Conservation (phyloP, 345 rosid genomes). For the Aquilaria yunnanensis region DNA sequence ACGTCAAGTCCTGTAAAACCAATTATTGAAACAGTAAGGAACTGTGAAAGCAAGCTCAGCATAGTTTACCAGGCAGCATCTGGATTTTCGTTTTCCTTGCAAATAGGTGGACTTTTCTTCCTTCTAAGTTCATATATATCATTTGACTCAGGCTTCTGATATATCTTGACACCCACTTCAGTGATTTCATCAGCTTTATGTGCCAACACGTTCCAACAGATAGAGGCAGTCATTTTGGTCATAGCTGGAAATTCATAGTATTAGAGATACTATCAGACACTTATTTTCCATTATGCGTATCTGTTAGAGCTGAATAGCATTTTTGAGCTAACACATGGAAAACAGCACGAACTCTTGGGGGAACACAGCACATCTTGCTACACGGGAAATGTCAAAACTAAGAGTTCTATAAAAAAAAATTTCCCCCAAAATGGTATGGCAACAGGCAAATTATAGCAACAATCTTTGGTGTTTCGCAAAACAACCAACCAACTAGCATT, state of each 20-base stretch:
- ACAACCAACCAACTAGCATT: too few relatives aligned
- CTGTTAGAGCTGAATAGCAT: too few relatives aligned
- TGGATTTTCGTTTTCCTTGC: constrained; percentile 84
- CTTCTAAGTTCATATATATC: constrained; percentile 79
- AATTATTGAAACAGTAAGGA: background rate
- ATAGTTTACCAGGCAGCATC: constrained; percentile 86
- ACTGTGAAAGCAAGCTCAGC: constrained; percentile 6
- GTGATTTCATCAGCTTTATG: constrained; percentile 88
- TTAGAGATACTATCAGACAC: background rate
- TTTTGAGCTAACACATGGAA: too few relatives aligned
- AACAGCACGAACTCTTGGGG: background rate
- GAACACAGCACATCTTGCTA: background rate
- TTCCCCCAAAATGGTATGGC: background rate
- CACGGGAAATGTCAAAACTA: too few relatives aligned
- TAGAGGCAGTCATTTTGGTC: constrained; percentile 66
- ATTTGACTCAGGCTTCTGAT: constrained; percentile 91
- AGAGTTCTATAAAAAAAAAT: too few relatives aligned
- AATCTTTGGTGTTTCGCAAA: too few relatives aligned
- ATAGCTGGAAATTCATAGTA: constrained; percentile 48
- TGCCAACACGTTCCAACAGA: constrained; percentile 93
- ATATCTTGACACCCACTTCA: constrained; percentile 82
- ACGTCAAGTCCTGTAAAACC: too few relatives aligned
- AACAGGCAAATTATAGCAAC: too few relatives aligned
- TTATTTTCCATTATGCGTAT: background rate
- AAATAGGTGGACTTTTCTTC: constrained; percentile 74